Conservation (phyloP, 225 moss, liverwort and hornwort species). For the Pseudoscleropodium purum region DNA sequence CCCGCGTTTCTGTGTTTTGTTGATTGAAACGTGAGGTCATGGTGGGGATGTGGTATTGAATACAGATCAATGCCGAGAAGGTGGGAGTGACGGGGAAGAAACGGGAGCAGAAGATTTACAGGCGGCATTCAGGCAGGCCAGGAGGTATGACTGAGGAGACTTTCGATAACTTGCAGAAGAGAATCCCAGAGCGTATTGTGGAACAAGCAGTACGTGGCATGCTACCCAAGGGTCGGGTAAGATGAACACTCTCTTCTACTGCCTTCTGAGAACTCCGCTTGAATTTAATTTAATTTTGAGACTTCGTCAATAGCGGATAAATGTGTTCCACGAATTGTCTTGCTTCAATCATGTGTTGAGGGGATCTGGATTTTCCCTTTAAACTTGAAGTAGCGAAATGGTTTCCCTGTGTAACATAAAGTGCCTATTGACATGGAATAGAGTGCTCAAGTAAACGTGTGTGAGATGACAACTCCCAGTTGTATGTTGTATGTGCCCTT, state of each 20-base stretch:
- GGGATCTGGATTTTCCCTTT: neutral
- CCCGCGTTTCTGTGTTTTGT: neutral
- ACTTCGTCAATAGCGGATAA: neutral
- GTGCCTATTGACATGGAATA: neutral
- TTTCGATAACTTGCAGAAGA: slow-evolving; percentile 50
- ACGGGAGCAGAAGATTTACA: slow-evolving; percentile 43
- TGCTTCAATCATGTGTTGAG: neutral
- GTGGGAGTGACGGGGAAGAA: slow-evolving; percentile 35
- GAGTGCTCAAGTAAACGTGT: neutral
- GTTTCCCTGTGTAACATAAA: neutral
- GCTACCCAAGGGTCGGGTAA: slow-evolving; percentile 68
- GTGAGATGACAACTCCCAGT: neutral
- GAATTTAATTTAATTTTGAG: too few species aligned
- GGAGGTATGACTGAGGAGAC: slow-evolving; percentile 72
- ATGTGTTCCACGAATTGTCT: neutral
- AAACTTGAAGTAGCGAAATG: neutral
- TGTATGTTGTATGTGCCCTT: neutral
- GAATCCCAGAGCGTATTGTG: slow-evolving; percentile 67
- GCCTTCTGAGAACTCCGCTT: neutral
- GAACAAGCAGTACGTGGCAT: slow-evolving; percentile 78
- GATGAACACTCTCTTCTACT: neutral
- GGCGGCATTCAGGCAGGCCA: slow-evolving; percentile 62
- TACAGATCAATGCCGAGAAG: slow-evolving; percentile 76
- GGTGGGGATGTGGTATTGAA: neutral
- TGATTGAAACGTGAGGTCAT: neutral